phyloP scores from a whole-genome alignment of 139 green algal genomes.

The Coccomyxa sp. region DNA sequence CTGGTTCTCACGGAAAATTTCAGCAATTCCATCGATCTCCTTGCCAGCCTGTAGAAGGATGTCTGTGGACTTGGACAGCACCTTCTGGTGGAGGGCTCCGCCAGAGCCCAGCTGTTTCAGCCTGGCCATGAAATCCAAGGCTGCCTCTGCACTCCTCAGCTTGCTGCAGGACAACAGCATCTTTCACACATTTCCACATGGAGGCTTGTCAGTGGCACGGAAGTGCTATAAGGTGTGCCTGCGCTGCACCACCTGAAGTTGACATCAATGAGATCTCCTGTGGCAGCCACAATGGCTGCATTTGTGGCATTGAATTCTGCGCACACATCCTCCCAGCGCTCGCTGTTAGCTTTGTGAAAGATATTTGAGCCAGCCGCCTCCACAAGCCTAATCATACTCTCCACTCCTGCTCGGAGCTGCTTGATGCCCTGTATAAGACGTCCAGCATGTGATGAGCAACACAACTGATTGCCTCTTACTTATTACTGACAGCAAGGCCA shows the following conservation, averaged over 20 bases:
- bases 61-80: conserved; percentile 85
- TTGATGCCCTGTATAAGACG: conserved; percentile 25
- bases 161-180: conserved; percentile 38
- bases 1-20: conserved; percentile 16
- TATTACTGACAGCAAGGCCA: no score
- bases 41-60: conserved; percentile 83
- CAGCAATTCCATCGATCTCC: conserved; percentile 60
- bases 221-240: background rate
- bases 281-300: conserved; percentile 47
- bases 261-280: conserved; percentile 85
- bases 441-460: no score
- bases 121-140: conserved; percentile 85
- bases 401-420: conserved; percentile 49
- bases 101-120: conserved; percentile 84
- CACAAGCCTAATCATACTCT: conserved; percentile 75
- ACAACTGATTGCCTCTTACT: no score
- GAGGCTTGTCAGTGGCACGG: background rate
- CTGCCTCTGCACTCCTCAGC: conserved; percentile 76
- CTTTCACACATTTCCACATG: background rate
- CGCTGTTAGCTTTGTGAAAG: conserved; percentile 58
- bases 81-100: conserved; percentile 83
- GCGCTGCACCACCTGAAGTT: conserved; percentile 56
- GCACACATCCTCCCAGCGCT: conserved; percentile 61
- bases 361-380: conserved; percentile 57
- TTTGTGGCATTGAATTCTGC: conserved; percentile 70